A percentile compares a stretch with the other conserved stretches of the same genome.
phyloP scores from a whole-genome alignment of 257 asterid species.

The Datura wrightii region DNA sequence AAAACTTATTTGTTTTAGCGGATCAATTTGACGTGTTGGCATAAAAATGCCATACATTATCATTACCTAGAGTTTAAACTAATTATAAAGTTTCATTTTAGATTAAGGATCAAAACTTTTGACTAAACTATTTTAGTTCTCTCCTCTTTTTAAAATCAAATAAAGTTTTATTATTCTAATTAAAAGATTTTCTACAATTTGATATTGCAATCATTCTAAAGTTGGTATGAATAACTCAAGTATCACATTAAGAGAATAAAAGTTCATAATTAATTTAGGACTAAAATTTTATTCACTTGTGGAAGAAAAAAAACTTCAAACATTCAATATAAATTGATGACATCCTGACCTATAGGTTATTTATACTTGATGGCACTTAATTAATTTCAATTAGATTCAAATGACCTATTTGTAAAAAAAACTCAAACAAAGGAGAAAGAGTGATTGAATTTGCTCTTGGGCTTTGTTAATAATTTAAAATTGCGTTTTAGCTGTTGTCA shows the following conservation, averaged over 20 bases:
- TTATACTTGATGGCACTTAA: too few relatives aligned
- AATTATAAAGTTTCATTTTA: background rate
- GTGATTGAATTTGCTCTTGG: too few relatives aligned
- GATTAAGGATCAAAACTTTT: background rate
- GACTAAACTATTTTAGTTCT: too few relatives aligned
- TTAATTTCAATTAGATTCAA: too few relatives aligned
- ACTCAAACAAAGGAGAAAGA: too few relatives aligned
- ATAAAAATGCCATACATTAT: background rate
- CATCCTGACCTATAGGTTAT: too few relatives aligned
- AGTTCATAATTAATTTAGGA: too few relatives aligned
- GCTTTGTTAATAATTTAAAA: too few relatives aligned
- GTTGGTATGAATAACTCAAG: background rate
- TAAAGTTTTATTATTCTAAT: background rate
- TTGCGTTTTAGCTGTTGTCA: too few relatives aligned
- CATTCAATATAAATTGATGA: background rate
- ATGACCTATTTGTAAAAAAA: too few relatives aligned
- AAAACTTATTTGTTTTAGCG: too few relatives aligned
- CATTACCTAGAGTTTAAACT: background rate
- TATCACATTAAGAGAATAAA: background rate
- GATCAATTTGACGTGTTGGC: background rate
- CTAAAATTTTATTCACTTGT: background rate
- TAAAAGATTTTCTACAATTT: background rate
- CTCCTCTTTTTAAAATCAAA: background rate
- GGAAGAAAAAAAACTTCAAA: background rate
- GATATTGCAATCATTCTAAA: background rate